phyloP scores from a whole-genome alignment of 2,329 filamentous ascomycete species.

The Colletotrichum simmondsii region DNA sequence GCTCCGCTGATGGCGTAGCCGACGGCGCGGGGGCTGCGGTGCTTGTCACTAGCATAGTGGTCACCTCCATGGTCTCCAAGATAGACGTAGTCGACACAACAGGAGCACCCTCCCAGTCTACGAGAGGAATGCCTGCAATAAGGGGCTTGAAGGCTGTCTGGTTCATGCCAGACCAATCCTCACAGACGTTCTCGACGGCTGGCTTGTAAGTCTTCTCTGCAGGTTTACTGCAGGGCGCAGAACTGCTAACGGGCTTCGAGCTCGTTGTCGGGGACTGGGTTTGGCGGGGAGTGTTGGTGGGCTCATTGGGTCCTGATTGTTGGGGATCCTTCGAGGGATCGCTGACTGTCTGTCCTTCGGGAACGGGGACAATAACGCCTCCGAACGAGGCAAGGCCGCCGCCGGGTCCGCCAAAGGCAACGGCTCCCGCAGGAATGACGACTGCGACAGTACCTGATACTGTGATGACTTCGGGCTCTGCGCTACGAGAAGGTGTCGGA shows the following conservation, averaged over 20 bases:
- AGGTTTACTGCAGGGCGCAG: not conserved
- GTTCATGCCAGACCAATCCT: conserved; percentile 11
- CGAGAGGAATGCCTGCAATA: not conserved
- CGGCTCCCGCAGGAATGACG: not conserved
- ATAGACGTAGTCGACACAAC: too few species aligned
- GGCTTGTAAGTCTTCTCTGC: not conserved
- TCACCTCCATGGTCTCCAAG: too few species aligned
- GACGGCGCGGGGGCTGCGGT: too few species aligned
- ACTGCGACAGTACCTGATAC: not conserved
- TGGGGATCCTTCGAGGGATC: not conserved
- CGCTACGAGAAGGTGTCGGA: not conserved
- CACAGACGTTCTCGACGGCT: not conserved
- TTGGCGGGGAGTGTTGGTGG: not conserved
- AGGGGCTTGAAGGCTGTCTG: not conserved
- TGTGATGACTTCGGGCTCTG: not conserved
- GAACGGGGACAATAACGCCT: conserved; percentile 1
- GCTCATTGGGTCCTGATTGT: not conserved
- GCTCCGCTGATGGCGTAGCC: too few species aligned
- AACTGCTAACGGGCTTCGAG: not conserved
- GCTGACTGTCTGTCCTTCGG: conserved; percentile 12
- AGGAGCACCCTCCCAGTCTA: not conserved
- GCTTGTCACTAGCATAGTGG: too few species aligned
- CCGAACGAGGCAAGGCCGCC: conserved; percentile 11
- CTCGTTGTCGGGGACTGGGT: not conserved
- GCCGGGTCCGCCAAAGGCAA: not conserved